Base-by-base conservation (phyloP, 1,284 basidiomycete species). In the Malassezia slooffiae region DNA sequence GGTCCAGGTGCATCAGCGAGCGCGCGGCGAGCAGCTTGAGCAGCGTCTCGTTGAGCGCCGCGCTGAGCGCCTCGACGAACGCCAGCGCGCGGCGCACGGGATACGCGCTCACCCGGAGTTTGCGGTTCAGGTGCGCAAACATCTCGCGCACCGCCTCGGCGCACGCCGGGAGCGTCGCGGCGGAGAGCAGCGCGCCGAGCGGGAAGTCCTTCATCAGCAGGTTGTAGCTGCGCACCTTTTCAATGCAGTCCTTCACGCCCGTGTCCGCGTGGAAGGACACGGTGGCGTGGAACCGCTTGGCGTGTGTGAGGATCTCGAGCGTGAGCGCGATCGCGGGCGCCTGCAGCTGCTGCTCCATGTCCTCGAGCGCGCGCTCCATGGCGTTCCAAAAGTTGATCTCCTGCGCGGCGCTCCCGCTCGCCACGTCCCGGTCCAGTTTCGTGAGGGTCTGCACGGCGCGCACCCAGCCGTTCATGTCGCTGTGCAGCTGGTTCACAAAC, bases 301-400 rank as follows among this genome's bases (percentile, higher is more conserved):
- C 91, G 55, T 93, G 88, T 60, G 89, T 79, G 48, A 97, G 75
- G 54, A 89, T 86, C 54, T 93, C 91, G 77, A 97, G 83, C 16
- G 93, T 89, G 76, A 97, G 60, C 13, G 54, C 80, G 48, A 97
- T 86, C 65, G 89, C 86, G 43, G 95, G 89, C 54, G 85, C 86
- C 50, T 82, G 77, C 41, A 97, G 75, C 67, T 97, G 93, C 1
- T 79, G 74, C 67, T 96, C 90, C 63, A 97, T 95, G 0, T 79
- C 82, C 63, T 97, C 91, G 50, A 96, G 72, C 1, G 90, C 90
- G 41, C 84, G 77, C 69, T 97, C 91, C 72, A 95, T 78, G 66
- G 83, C 85, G 24, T 95, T 74, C 91, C 93, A 97, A 66, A 97
- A 97, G 72, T 96, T 96, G 74, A 97, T 87, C 70, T 97, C 91